Percentiles rank a stretch among this genome's conserved stretches.
These are phyloP conservation scores for Eurotiales sp. DNA, from an alignment of 2,329 filamentous ascomycete genomes.

Conservation along the genomic window DNA sequence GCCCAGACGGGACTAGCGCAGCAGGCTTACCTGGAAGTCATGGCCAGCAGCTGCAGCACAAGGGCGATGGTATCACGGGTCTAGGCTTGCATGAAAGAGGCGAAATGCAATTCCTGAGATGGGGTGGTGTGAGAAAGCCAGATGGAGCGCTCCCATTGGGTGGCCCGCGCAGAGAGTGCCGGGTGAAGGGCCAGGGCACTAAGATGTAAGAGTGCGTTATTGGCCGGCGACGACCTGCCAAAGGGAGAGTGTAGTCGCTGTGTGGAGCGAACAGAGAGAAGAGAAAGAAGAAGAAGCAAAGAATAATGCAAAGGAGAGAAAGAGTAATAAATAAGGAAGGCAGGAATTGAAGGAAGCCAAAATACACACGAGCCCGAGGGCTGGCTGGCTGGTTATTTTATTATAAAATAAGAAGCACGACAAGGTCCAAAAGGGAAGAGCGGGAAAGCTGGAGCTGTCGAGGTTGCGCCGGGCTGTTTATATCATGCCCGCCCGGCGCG, in stretches of 20 bases:
- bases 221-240: too few relatives aligned
- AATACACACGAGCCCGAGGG: too few relatives aligned
- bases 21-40: slow-evolving; percentile 40
- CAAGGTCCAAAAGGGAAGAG: slow-evolving; percentile 7
- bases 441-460: slow-evolving; percentile 24
- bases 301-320: background rate
- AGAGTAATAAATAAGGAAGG: too few relatives aligned
- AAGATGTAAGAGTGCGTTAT: slow-evolving; percentile 9
- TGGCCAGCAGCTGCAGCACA: slow-evolving; percentile 24
- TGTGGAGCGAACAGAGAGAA: background rate
- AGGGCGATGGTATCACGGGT: too few relatives aligned
- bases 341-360: too few relatives aligned
- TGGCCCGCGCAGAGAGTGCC: background rate
- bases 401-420: too few relatives aligned
- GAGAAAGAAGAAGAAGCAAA: background rate
- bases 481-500: slow-evolving; percentile 42
- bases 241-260: too few relatives aligned
- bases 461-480: slow-evolving; percentile 46
- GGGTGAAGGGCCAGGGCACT: slow-evolving; percentile 2
- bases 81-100: too few relatives aligned
- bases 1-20: background rate
- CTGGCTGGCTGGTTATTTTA: too few relatives aligned
- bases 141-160: slow-evolving; percentile 11
- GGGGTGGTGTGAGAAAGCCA: background rate
- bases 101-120: too few relatives aligned